Base-by-base conservation (phyloP, 1,139 yeast species). In the Eremothecium gossypii region DNA sequence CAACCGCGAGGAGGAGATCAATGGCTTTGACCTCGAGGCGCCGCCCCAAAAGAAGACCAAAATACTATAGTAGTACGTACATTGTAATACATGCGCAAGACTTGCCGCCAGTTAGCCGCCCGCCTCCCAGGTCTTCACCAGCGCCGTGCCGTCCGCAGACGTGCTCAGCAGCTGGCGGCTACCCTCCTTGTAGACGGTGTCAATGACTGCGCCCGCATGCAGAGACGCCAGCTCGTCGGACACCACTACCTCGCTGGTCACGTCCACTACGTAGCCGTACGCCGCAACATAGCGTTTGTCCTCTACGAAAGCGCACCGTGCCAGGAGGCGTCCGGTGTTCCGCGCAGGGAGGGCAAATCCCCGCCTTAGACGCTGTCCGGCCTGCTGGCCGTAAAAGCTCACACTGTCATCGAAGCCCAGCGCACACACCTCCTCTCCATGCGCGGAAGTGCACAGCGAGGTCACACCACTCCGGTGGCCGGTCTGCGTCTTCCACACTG, bases 11-110 rank as follows among this genome's bases (percentile, higher is more conserved):
- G 63, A 50, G 27, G 58, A 55, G 30, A 51, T 53, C 39, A 60
- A 60, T 34, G 58, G 54, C 26, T 46, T 55, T 5, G 45, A 49
- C 27, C 49, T 48, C n/a, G 52, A 45, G 13, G 54, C 49, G 38
- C 47, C 51, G 32, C 42, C 55, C 33, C 45, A 31, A n/a, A 61
- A 60, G 46, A 58, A 51, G 42, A 51, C 54, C 7, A 51, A 54
- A 34, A 53, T 52, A 8, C 32, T 37, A 17, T 17, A 17, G 23
- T 17, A 17, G 23, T 17, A 17, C 23, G 23, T 17, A 17, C 23
- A 4, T 23, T 36, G 30, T 26, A 13, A 29, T 14, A 30, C 11
- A 13, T 27, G 14, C 13, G 13, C 32, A 11, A 17, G 23, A 17
- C 33, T 6, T 29, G 30, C 30, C n/a, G 11, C 11, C 27, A 9